phyloP scores from a whole-genome alignment of 495 filamentous ascomycete genomes.

The Saxispiralis lemnorum region DNA sequence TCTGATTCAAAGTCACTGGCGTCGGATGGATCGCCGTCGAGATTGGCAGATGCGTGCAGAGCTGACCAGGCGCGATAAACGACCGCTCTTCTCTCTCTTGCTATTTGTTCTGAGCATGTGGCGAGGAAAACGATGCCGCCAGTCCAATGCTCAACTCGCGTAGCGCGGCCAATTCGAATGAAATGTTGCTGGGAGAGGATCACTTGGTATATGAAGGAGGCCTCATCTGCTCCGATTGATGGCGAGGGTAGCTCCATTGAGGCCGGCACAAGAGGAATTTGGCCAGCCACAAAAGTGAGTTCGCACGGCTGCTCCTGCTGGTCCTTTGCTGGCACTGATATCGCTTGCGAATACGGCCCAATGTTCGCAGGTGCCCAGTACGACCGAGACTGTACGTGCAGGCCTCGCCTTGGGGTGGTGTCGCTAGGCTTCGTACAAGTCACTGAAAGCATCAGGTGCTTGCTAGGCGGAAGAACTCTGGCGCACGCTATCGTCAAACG shows the following conservation, averaged over 20 bases:
- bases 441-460: slow-evolving; percentile 44
- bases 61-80: slow-evolving; percentile 28
- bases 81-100: slow-evolving; percentile 19
- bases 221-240: neutral
- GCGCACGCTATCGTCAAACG: slow-evolving; percentile 71
- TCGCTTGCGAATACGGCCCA: slow-evolving; percentile 88
- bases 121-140: slow-evolving; percentile 56
- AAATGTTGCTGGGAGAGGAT: slow-evolving; percentile 72
- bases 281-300: slow-evolving; percentile 60
- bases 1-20: slow-evolving; percentile 26
- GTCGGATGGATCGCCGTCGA: slow-evolving; percentile 17
- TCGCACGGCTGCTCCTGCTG: neutral
- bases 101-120: slow-evolving; percentile 15
- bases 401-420: slow-evolving; percentile 25
- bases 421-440: neutral
- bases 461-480: slow-evolving; percentile 34
- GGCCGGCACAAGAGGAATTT: slow-evolving; percentile 74
- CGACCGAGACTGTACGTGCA: slow-evolving; percentile 83
- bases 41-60: slow-evolving; percentile 25
- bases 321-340: slow-evolving; percentile 28
- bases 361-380: slow-evolving; percentile 99
- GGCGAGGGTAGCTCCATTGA: slow-evolving; percentile 45
- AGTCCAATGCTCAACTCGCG: slow-evolving; percentile 55
- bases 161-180: slow-evolving; percentile 60
- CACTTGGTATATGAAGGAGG: slow-evolving; percentile 25